Percentiles rank a stretch among this genome's conserved stretches.
phyloP scores from a whole-genome alignment of 495 filamentous ascomycete genomes.

The Daldinia childiae region DNA sequence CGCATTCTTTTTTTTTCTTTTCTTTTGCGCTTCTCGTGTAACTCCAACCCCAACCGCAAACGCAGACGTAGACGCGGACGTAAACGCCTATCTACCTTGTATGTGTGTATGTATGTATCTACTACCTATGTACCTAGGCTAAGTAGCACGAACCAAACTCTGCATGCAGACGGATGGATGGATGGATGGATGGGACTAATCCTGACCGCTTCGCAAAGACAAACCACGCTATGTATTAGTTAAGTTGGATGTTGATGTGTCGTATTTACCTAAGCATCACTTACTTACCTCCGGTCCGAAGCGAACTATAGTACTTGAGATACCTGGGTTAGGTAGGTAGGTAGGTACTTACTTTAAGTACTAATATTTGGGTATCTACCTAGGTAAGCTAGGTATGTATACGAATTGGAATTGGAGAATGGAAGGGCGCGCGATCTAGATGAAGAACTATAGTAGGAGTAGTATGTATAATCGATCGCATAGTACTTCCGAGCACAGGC shows the following conservation, averaged over 20 bases:
- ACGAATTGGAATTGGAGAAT: background rate
- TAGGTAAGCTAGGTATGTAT: too few species aligned
- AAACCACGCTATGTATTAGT: background rate
- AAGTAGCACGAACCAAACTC: constrained; percentile 1
- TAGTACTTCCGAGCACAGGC: background rate
- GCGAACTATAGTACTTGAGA: too few species aligned
- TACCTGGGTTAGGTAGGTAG: too few species aligned
- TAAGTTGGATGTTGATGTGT: too few species aligned
- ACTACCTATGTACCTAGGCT: too few species aligned
- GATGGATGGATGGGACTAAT: background rate
- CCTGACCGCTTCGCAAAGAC: background rate
- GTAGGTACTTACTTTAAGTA: too few species aligned
- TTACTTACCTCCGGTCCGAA: too few species aligned
- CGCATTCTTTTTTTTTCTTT: background rate
- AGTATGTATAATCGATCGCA: background rate
- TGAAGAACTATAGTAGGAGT: background rate
- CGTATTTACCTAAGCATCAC: too few species aligned
- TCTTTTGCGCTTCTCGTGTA: background rate
- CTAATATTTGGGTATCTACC: too few species aligned
- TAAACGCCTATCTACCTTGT: background rate
- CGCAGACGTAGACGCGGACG: background rate
- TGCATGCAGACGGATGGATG: background rate
- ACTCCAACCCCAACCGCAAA: background rate
- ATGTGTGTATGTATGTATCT: too few species aligned
- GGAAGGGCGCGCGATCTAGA: background rate